A percentile compares a stretch with the other conserved stretches of the same genome.
Evolutionary conservation across 169 alveolate genomes (phyloP).

Genomic region (Toxoplasma gondii): DNA sequence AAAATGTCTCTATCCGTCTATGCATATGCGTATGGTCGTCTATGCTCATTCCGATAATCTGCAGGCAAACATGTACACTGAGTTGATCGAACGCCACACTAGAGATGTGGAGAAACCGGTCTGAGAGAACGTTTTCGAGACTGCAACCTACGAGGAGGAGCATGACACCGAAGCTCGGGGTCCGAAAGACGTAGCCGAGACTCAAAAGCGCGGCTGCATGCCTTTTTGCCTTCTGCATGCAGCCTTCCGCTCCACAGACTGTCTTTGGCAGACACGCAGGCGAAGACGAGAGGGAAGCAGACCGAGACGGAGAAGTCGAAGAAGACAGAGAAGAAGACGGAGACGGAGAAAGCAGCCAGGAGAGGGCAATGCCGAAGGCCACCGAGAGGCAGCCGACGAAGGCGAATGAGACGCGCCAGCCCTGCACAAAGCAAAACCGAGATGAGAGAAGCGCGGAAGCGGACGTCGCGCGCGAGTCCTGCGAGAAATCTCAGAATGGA

Average conservation of each 20-base stretch:
- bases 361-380: slow-evolving; percentile 9
- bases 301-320: background rate
- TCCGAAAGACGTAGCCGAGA: background rate
- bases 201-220: background rate
- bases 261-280: background rate
- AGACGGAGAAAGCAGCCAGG: background rate
- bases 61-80: too few species aligned
- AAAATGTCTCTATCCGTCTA: too few species aligned
- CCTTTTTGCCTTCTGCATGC: background rate
- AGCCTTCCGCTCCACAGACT: background rate
- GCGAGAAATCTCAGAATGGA: too few species aligned
- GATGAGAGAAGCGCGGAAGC: background rate
- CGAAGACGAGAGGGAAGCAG: background rate
- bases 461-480: background rate
- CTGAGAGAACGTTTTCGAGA: too few species aligned
- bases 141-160: background rate
- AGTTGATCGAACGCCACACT: too few species aligned
- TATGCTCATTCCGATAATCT: too few species aligned
- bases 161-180: background rate
- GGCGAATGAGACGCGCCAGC: slow-evolving; percentile 72
- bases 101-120: too few species aligned
- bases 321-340: background rate
- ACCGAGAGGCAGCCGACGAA: slow-evolving; percentile 65
- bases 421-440: slow-evolving; percentile 52
- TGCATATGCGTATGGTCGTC: too few species aligned